These are phyloP conservation scores for Crassisporium funariophilum DNA, from an alignment of 768 basidiomycete species.

Conservation along the genomic window DNA sequence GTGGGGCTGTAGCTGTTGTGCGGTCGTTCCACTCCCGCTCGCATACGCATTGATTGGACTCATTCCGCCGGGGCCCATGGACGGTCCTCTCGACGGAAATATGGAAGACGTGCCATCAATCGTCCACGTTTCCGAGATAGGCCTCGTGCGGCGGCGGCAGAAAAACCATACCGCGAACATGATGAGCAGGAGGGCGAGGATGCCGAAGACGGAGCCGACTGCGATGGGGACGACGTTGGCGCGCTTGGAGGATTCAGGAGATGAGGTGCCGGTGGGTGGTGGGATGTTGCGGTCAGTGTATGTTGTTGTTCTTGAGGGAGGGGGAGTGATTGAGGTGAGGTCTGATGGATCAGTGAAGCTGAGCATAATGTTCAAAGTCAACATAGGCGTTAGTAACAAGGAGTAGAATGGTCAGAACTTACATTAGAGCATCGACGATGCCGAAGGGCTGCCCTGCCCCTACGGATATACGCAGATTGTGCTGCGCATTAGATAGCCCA, in stretches of 20 bases:
- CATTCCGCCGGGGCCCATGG: neutral
- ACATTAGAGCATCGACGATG: slow-evolving; percentile 44
- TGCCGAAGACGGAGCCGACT: slow-evolving; percentile 34
- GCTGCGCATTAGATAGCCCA: slow-evolving; percentile 33
- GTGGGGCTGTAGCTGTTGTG: neutral
- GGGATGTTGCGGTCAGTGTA: too few relatives aligned
- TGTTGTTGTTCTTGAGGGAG: too few relatives aligned
- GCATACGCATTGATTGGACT: neutral
- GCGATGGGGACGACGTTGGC: slow-evolving; percentile 29
- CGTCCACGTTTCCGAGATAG: slow-evolving; percentile 39
- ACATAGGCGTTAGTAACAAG: neutral
- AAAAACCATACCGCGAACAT: slow-evolving; percentile 31
- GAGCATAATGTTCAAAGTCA: too few relatives aligned
- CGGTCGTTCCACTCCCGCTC: neutral
- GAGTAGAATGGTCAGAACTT: slow-evolving; percentile 12
- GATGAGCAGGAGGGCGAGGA: slow-evolving; percentile 31
- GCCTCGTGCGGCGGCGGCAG: slow-evolving; percentile 26
- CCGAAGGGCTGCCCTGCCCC: slow-evolving; percentile 36
- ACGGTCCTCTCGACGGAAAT: neutral
- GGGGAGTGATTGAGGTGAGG: too few relatives aligned
- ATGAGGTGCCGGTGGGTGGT: slow-evolving; percentile 4
- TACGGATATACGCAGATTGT: slow-evolving; percentile 41
- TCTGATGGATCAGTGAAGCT: too few relatives aligned
- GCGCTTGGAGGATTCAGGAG: slow-evolving; percentile 19
- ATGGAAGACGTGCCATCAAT: slow-evolving; percentile 20